Percentiles rank a stretch among this genome's conserved stretches.
Conservation (phyloP, 495 filamentous ascomycete species). For the Cryomyces minteri region DNA sequence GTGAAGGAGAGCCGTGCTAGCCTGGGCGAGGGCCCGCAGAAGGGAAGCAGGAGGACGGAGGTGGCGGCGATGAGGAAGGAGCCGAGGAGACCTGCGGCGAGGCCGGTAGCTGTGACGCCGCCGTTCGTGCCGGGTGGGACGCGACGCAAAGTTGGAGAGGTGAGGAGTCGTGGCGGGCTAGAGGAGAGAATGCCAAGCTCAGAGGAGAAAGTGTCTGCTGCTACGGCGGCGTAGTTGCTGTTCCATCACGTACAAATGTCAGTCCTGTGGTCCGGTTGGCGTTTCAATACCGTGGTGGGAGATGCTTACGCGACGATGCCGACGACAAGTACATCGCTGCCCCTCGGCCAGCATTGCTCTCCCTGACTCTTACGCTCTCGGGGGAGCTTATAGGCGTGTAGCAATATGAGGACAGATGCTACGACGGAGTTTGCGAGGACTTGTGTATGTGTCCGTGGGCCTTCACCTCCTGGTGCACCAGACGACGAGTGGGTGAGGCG, state of each 20-base stretch:
- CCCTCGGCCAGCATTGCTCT: slow-evolving; percentile 17
- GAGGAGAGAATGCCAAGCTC: slow-evolving; percentile 84
- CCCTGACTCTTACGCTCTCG: slow-evolving; percentile 13
- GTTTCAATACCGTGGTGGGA: neutral
- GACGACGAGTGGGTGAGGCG: slow-evolving; percentile 57
- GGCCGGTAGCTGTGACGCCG: slow-evolving; percentile 57
- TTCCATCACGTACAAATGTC: slow-evolving; percentile 12
- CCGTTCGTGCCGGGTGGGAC: slow-evolving; percentile 90
- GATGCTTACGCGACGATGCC: slow-evolving; percentile 30
- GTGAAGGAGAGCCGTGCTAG: slow-evolving; percentile 14
- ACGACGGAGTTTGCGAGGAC: slow-evolving; percentile 77
- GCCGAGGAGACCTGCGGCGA: slow-evolving; percentile 56
- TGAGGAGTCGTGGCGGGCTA: slow-evolving; percentile 65
- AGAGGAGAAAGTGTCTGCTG: slow-evolving; percentile 87
- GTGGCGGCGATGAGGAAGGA: slow-evolving; percentile 51
- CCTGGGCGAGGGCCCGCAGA: slow-evolving; percentile 30
- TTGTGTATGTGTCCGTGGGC: slow-evolving; percentile 67
- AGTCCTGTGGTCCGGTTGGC: no score
- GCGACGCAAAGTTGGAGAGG: slow-evolving; percentile 43
- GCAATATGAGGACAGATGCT: slow-evolving; percentile 51
- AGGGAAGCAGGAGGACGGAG: slow-evolving; percentile 46
- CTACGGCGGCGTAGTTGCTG: slow-evolving; percentile 66
- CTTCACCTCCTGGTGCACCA: slow-evolving; percentile 57
- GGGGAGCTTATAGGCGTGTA: slow-evolving; percentile 49
- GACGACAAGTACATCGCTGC: slow-evolving; percentile 32